A percentile compares a stretch with the other conserved stretches of the same genome.
These are phyloP conservation scores for Aureobasidium mangrovei DNA, from an alignment of 2,329 filamentous ascomycete species.

Conservation along the genomic window DNA sequence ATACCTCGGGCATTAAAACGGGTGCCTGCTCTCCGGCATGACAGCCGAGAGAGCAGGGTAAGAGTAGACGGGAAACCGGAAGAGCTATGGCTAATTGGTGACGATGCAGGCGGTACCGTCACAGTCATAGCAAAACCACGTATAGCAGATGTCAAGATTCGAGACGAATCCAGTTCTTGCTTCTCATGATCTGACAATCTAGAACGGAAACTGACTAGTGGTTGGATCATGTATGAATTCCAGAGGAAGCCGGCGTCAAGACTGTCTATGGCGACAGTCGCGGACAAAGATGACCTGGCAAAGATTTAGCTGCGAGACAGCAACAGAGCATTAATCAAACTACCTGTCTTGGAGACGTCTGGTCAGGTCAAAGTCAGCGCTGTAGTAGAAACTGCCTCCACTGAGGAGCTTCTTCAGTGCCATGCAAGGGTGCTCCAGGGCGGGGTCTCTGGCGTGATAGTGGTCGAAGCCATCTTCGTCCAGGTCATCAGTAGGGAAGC, in stretches of 20 bases:
- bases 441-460: constrained; percentile 53
- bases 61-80: constrained; percentile 73
- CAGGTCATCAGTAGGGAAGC: constrained; percentile 45
- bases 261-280: constrained; percentile 81
- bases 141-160: constrained; percentile 87
- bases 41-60: constrained; percentile 84
- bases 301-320: background rate
- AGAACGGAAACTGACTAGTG: constrained; percentile 80
- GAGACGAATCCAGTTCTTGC: constrained; percentile 70
- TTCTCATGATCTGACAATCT: constrained; percentile 67
- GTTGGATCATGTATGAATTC: constrained; percentile 98
- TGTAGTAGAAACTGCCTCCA: constrained; percentile 96
- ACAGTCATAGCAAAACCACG: constrained; percentile 85
- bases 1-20: constrained; percentile 96
- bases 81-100: constrained; percentile 56
- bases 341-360: constrained; percentile 84
- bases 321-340: constrained; percentile 5
- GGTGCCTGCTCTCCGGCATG: constrained; percentile 83
- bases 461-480: constrained; percentile 46
- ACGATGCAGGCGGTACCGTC: constrained; percentile 67
- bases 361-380: constrained; percentile 94
- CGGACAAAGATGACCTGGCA: constrained; percentile 28
- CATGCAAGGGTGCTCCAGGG: constrained; percentile 78
- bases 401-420: constrained; percentile 85
- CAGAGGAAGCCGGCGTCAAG: constrained; percentile 89